Evolutionary conservation across 1,284 basidiomycete species (phyloP).

Genomic region (Neolentinus lepideus): DNA sequence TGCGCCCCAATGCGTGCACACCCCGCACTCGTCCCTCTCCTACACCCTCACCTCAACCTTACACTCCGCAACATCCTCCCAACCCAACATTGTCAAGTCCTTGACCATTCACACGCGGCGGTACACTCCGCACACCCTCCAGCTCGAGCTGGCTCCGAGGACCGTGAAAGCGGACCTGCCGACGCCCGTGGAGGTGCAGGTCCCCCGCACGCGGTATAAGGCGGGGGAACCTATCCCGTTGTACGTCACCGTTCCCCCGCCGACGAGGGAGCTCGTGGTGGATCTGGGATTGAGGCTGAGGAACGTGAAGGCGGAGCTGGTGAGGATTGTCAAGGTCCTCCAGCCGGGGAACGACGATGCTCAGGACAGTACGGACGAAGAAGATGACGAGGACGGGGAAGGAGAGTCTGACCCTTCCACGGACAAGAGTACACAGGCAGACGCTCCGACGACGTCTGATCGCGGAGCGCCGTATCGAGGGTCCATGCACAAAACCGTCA

Average conservation of each 20-base stretch:
- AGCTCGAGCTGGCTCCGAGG: slow-evolving; percentile 49
- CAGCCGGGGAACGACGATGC: slow-evolving; percentile 27
- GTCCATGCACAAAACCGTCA: slow-evolving; percentile 38
- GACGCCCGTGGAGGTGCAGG: slow-evolving; percentile 56
- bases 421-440: background rate
- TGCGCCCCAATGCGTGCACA: slow-evolving; percentile 70
- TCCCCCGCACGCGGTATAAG: slow-evolving; percentile 63
- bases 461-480: slow-evolving; percentile 10
- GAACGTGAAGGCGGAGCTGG: slow-evolving; percentile 67
- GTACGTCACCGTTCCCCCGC: slow-evolving; percentile 72
- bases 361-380: slow-evolving; percentile 20
- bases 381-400: slow-evolving; percentile 15
- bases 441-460: background rate
- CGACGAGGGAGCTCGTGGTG: slow-evolving; percentile 52
- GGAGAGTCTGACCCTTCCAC: slow-evolving; percentile 1
- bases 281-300: slow-evolving; percentile 62
- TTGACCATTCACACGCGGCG: slow-evolving; percentile 65
- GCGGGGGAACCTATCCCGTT: slow-evolving; percentile 66
- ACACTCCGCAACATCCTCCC: slow-evolving; percentile 36
- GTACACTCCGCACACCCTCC: slow-evolving; percentile 57
- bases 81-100: slow-evolving; percentile 41
- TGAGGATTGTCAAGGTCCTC: slow-evolving; percentile 51
- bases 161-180: slow-evolving; percentile 51
- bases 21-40: slow-evolving; percentile 57
- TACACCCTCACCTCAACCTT: slow-evolving; percentile 63